Percentiles rank a stretch among this genome's conserved stretches.
These are phyloP conservation scores for Fusarium torulosum DNA, from an alignment of 2,329 filamentous ascomycete species.

Conservation along the genomic window DNA sequence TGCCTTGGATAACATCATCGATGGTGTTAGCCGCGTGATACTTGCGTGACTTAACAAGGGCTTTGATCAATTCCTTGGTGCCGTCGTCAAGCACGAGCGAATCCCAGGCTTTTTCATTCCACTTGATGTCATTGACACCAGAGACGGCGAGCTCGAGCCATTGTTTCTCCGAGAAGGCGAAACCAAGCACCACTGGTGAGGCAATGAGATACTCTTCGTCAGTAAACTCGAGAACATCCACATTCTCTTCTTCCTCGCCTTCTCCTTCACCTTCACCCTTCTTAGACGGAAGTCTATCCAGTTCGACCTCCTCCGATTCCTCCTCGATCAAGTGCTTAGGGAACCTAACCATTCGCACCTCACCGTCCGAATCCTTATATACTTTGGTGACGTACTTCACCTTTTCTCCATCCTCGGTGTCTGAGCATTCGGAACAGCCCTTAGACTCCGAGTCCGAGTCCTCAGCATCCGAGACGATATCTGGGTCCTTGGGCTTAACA, in stretches of 20 bases:
- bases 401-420: constrained; percentile 58
- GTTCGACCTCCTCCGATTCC: constrained; percentile 59
- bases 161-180: constrained; percentile 87
- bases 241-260: constrained; percentile 4
- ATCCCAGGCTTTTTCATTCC: constrained; percentile 86
- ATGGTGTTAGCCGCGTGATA: constrained; percentile 85
- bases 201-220: constrained; percentile 88
- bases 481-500: constrained; percentile 78
- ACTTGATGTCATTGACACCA: constrained; percentile 82
- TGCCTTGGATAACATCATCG: constrained; percentile 85
- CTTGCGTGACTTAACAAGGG: constrained; percentile 86
- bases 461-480: constrained; percentile 65
- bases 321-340: constrained; percentile 51
- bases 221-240: constrained; percentile 66
- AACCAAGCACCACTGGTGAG: constrained; percentile 86
- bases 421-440: constrained; percentile 57
- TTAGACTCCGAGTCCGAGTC: constrained; percentile 57
- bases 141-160: constrained; percentile 92
- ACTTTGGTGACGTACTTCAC: constrained; percentile 65
- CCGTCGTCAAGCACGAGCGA: constrained; percentile 78
- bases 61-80: constrained; percentile 75
- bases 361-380: constrained; percentile 60
- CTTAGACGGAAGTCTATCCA: constrained; percentile 64
- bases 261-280: not conserved
- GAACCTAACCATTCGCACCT: constrained; percentile 51